Evolutionary conservation across 2,329 filamentous ascomycete genomes (phyloP).

Genomic region (Coniochaeta pulveracea): DNA sequence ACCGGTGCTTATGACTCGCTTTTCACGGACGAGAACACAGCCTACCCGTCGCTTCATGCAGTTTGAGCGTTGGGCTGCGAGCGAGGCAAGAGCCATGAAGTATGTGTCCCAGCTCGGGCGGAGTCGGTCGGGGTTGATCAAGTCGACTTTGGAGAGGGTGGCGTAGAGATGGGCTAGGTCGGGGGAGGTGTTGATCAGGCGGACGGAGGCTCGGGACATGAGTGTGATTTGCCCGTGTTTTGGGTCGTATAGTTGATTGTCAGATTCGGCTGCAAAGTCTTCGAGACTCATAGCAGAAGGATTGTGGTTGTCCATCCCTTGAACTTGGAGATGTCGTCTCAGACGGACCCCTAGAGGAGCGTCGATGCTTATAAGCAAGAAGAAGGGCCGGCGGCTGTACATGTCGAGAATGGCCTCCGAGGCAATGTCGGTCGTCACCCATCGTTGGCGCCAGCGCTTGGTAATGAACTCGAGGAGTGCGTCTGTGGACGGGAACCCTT

Average conservation of each 20-base stretch:
- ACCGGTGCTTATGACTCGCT: conserved; percentile 83
- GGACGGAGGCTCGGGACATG: conserved; percentile 70
- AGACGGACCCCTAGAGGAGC: conserved; percentile 78
- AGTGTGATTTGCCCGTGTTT: conserved; percentile 59
- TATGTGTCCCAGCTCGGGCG: conserved; percentile 93
- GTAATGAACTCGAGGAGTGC: conserved; percentile 78
- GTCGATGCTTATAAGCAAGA: conserved; percentile 84
- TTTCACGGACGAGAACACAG: conserved; percentile 79
- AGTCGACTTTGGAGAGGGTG: conserved; percentile 62
- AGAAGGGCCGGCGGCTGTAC: conserved; percentile 74
- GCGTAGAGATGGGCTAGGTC: conserved; percentile 61
- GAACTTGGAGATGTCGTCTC: conserved; percentile 52
- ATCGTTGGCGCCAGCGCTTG: conserved; percentile 68
- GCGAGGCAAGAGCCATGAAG: conserved; percentile 92
- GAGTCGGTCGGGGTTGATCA: conserved; percentile 67
- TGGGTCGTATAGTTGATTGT: conserved; percentile 65
- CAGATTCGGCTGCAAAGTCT: conserved; percentile 46
- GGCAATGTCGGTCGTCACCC: conserved; percentile 77
- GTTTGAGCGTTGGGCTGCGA: conserved; percentile 83
- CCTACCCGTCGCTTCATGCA: conserved; percentile 98
- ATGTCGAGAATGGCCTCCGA: conserved; percentile 62
- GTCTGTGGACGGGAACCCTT: conserved; percentile 55
- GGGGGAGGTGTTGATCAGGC: conserved; percentile 74
- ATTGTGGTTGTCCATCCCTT: neutral
- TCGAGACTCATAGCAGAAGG: conserved; percentile 30